phyloP scores from a whole-genome alignment of 129 eudicot genomes.

The Lonicera japonica region DNA sequence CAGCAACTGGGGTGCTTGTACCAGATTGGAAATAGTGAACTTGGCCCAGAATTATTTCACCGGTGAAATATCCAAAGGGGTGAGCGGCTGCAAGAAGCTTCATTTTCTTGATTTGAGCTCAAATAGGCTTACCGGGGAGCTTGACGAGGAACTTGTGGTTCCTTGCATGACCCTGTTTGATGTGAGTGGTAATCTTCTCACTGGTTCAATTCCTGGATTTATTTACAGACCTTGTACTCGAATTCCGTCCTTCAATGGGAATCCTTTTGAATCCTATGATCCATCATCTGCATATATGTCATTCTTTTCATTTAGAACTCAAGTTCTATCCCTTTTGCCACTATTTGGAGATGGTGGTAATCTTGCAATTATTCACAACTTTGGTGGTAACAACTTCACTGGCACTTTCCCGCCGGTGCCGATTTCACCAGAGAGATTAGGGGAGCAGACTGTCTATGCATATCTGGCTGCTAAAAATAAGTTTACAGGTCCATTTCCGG shows the following conservation, averaged over 20 bases:
- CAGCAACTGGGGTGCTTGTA: constrained; percentile 59
- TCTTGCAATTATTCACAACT: constrained; percentile 50
- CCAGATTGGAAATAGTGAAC: constrained; percentile 63
- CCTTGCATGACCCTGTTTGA: constrained; percentile 77
- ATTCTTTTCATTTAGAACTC: constrained; percentile 33
- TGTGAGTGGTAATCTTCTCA: constrained; percentile 55
- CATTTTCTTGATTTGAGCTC: constrained; percentile 71
- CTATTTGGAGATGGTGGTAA: constrained; percentile 27
- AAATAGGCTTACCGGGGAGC: constrained; percentile 56
- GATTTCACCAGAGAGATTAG: constrained; percentile 37
- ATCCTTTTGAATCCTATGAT: constrained; percentile 24
- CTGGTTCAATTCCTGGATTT: constrained; percentile 58
- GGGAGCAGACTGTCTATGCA: constrained; percentile 47
- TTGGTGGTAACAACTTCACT: constrained; percentile 52
- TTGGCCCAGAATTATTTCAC: constrained; percentile 51
- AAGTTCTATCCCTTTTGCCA: constrained; percentile 19
- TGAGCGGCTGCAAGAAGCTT: constrained; percentile 50
- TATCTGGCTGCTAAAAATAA: constrained; percentile 62
- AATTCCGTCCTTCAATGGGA: constrained; percentile 4
- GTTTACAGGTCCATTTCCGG: constrained; percentile 50
- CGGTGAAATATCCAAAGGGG: constrained; percentile 44
- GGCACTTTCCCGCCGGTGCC: constrained; percentile 45
- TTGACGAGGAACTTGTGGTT: constrained; percentile 39
- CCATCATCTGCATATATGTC: constrained; percentile 32
- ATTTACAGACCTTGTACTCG: constrained; percentile 28